Conservation (phyloP, 176 grass and related monocot genomes). For the Cocos nucifera region DNA sequence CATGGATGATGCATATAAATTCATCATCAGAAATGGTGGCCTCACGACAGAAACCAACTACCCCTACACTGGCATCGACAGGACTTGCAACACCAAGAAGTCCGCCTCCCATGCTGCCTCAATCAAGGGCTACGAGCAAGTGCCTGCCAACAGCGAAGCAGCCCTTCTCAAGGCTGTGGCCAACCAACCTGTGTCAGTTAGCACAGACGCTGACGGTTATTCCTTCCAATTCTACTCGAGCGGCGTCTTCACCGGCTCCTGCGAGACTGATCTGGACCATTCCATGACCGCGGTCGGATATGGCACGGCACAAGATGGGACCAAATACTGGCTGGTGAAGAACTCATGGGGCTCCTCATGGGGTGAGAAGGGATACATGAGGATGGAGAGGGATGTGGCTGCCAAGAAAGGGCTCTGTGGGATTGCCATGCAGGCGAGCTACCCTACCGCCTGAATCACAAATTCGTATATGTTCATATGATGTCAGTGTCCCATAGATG, state of each 20-base stretch:
- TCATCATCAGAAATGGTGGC: slow-evolving; percentile 31
- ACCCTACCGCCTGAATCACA: not conserved
- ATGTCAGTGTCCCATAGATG: no score
- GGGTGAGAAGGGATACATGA: slow-evolving; percentile 49
- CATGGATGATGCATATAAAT: slow-evolving; percentile 53
- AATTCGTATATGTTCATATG: no score
- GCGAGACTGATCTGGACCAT: slow-evolving; percentile 39
- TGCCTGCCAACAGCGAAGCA: slow-evolving; percentile 34
- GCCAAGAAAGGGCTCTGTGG: slow-evolving; percentile 38
- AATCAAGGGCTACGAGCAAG: slow-evolving; percentile 39
- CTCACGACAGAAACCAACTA: slow-evolving; percentile 36
- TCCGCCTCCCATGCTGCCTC: not conserved
- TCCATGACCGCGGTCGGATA: slow-evolving; percentile 50
- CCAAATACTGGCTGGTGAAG: slow-evolving; percentile 48
- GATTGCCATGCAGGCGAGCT: slow-evolving; percentile 38
- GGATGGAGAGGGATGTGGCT: slow-evolving; percentile 34
- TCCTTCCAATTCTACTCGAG: slow-evolving; percentile 45
- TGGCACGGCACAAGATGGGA: slow-evolving; percentile 39
- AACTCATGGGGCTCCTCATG: slow-evolving; percentile 52
- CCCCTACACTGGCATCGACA: slow-evolving; percentile 42
- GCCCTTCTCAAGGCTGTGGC: slow-evolving; percentile 40
- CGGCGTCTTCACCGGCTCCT: slow-evolving; percentile 37
- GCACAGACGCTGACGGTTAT: slow-evolving; percentile 25
- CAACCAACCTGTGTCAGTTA: slow-evolving; percentile 48
- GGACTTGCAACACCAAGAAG: slow-evolving; percentile 13